Evolutionary conservation across 2,329 filamentous ascomycete species (phyloP), one percentile per base, ranked within the genome.

Genomic region (Aspergillus amoenus): DNA sequence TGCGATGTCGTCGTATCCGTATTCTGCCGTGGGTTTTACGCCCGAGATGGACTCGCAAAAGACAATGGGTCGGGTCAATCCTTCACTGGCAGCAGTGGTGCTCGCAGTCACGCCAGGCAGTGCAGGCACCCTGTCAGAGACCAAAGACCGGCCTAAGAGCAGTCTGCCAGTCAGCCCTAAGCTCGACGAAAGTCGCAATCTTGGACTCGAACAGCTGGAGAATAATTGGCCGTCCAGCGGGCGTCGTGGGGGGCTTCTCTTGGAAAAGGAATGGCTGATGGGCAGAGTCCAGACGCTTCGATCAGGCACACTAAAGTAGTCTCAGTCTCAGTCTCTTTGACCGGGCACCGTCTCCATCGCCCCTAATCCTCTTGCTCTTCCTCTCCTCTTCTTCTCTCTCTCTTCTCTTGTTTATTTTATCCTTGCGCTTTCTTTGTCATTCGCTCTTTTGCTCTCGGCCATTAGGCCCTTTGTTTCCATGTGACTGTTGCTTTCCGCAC

Each of bases 261-360:
- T 30, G 27, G 9, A 30, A 30, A 1, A 30, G 27, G 27, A n/a
- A 41, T 52, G 49, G 40, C 40, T 52, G 49, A 21, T 42, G 48
- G 40, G 39, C 42, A 24, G 52, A 49, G 57, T 54, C 57, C 57
- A 59, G 57, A 57, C 57, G 41, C 44, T 51, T 59, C 55, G 40
- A 52, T 56, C 21, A 39, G 21, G 30, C 44, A 40, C 52, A 48
- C 52, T 55, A 55, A 55, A 48, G 43, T 42, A 30, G 52, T 3
- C 47, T 40, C 32, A 18, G 42, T 24, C 41, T 11, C 5, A n/a
- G 9, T 52, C 13, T 39, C 12, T 17, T 30, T 30, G 27, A 30
- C 27, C 27, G 27, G 27, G 9, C 27, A 30, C 27, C 27, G 2
- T 21, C 34, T 21, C 32, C 51, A 46, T 41, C 43, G 11, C 41